Conservation (phyloP, 148 eudicot species). For the Rhododendron kiyosumense region DNA sequence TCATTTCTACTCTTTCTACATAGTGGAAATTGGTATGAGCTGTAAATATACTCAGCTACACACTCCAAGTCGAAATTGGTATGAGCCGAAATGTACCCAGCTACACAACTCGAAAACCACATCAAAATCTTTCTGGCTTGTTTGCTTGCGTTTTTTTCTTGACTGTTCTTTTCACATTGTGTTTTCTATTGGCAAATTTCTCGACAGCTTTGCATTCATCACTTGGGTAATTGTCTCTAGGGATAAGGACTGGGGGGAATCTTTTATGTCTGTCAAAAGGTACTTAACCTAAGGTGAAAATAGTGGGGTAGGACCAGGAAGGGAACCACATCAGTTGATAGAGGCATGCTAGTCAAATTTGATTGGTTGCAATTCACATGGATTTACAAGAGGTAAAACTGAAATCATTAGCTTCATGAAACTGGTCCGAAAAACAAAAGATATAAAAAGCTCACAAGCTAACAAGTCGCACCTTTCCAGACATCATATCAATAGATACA, state of each 20-base stretch:
- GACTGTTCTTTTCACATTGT: neutral
- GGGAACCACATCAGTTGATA: neutral
- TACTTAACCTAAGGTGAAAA: neutral
- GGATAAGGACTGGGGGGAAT: neutral
- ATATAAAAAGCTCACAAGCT: neutral
- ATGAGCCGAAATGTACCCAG: neutral
- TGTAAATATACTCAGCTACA: neutral
- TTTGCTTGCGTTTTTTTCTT: too few relatives aligned
- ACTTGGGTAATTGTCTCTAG: neutral
- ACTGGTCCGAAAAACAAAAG: neutral
- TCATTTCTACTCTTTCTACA: neutral
- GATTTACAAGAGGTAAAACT: neutral
- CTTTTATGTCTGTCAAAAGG: neutral
- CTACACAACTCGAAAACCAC: neutral
- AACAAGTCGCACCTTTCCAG: conserved; percentile 66
- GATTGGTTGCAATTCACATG: neutral
- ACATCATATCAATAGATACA: conserved; percentile 94
- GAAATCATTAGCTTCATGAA: neutral
- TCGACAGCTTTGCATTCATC: neutral
- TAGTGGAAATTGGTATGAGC: neutral
- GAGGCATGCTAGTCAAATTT: neutral
- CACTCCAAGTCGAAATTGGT: neutral
- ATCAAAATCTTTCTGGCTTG: too few relatives aligned
- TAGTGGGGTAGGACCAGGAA: neutral
- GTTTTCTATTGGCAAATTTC: neutral